Conservation (phyloP, 768 basidiomycete species). For the Russula foetens region DNA sequence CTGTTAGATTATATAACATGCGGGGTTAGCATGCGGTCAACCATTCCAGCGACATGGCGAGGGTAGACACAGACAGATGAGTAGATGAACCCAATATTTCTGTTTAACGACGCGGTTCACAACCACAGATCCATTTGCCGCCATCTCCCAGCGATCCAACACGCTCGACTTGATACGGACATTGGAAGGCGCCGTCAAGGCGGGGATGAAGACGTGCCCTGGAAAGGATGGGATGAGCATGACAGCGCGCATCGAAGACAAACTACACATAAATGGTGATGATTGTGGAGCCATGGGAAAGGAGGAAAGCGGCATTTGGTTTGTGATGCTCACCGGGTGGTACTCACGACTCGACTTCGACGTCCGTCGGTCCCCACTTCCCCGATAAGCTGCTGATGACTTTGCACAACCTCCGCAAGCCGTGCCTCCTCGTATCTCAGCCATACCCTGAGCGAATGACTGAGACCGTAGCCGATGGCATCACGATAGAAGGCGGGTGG, state of each 20-base stretch:
- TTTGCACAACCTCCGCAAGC: neutral
- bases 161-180: conserved; percentile 42
- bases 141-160: conserved; percentile 45
- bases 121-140: conserved; percentile 47
- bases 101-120: conserved; percentile 39
- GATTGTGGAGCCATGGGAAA: too few relatives aligned
- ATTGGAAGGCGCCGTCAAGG: too few relatives aligned
- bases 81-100: conserved; percentile 40
- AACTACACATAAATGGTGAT: too few relatives aligned
- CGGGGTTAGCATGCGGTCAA: neutral
- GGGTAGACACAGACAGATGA: conserved; percentile 31
- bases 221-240: too few relatives aligned
- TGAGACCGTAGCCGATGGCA: neutral
- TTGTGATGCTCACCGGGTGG: too few relatives aligned
- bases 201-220: conserved; percentile 47
- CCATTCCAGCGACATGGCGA: too few relatives aligned
- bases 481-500: neutral
- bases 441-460: neutral
- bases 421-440: neutral
- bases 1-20: conserved; percentile 20
- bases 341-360: conserved; percentile 1
- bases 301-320: too few relatives aligned
- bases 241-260: neutral
- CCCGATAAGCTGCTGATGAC: neutral
- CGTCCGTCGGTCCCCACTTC: conserved; percentile 4